Evolutionary conservation across 164 flowering plant species (phyloP), one percentile per base, ranked within the genome.

Genomic region (Platanus orientalis): DNA sequence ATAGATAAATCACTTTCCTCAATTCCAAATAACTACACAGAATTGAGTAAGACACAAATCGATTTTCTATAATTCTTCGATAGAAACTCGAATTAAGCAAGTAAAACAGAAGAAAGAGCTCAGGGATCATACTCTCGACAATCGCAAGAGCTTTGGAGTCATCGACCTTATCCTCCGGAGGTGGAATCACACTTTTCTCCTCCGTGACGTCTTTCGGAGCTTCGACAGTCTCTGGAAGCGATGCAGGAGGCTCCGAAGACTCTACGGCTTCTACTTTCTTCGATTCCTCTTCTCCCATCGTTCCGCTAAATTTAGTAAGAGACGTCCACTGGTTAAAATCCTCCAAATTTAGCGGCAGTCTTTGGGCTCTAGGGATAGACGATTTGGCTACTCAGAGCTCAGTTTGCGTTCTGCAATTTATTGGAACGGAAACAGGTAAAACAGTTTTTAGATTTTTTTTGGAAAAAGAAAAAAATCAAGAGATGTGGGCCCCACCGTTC

Each of bases 61-160:
- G 6, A 24, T 25, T 25, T 11, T 9, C 30, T 17, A 25, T 9
- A 53, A 53, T 23, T 53, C 17, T 53, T 53, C 14, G 19, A 13
- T 24, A 24, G 17, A 52, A 52, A 4, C 2, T 13, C 0, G 16
- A 53, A 6, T 4, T 11, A 61, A 0, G 16, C 6, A 16, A 34
- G n/a, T 0, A 25, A 44, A 14, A 39, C 27, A 36, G 17, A 1
- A 24, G 10, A 11, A 19, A 55, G 26, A 25, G 23, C 16, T 23
- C 6, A 19, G 4, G 23, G 25, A 47, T 36, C 21, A 39, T 74
- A 76, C 76, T 76, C 54, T 73, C 78, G 34, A 74, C 76, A 6
- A 62, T 16, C 48, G 61, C 73, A 14, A 79, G 73, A 28, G 78
- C 71, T 74, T 75, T 78, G 63, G 78, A 66, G 0, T 83, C 81